Conservation (phyloP, 768 basidiomycete species). For the Leccinum boreale region DNA sequence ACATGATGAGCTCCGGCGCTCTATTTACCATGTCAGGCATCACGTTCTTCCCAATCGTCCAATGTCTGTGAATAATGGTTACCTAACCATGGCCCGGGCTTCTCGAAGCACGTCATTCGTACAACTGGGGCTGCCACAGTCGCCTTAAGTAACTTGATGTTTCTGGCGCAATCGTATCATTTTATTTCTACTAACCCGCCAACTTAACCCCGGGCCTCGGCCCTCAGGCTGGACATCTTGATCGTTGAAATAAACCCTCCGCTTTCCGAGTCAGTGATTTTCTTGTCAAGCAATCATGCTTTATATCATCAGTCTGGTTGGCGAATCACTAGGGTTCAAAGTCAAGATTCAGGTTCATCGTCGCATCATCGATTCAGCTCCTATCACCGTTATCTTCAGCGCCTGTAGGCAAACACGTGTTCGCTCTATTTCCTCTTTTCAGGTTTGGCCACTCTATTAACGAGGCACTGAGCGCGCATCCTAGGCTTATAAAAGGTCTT, state of each 20-base stretch:
- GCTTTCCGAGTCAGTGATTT: not conserved
- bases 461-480: not conserved
- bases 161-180: not conserved
- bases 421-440: not conserved
- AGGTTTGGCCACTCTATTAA: conserved; percentile 6
- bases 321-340: not conserved
- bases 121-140: no score
- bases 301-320: no score
- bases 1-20: not conserved
- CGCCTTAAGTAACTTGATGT: no score
- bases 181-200: not conserved
- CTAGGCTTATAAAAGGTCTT: conserved; percentile 17
- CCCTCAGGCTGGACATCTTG: no score
- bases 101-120: not conserved
- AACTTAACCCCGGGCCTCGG: not conserved
- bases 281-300: no score
- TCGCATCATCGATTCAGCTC: no score
- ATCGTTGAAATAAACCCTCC: not conserved
- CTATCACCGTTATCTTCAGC: conserved; percentile 16
- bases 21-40: not conserved
- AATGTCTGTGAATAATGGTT: not conserved
- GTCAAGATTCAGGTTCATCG: no score
- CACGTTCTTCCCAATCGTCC: not conserved
- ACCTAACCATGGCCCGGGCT: not conserved
- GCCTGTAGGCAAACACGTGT: conserved; percentile 4